Base-by-base conservation (phyloP, 2,329 filamentous ascomycete species). In the Beauveria caledonica region DNA sequence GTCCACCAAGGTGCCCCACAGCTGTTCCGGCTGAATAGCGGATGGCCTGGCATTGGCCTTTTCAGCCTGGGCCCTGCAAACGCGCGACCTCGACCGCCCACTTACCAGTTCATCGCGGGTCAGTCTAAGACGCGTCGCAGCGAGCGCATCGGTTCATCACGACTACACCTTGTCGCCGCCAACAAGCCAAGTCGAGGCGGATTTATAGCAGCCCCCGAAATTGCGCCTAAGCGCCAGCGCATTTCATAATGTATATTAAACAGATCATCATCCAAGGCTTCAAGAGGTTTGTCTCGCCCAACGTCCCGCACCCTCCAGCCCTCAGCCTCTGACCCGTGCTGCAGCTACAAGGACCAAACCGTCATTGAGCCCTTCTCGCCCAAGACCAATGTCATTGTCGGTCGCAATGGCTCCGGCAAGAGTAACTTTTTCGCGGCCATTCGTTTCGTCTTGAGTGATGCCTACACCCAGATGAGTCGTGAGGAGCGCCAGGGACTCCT, bases 241-340 rank as follows among this genome's bases (percentile, higher is more conserved):
- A 69, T 66, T 66, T 70, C 74, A 80, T 68, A 72, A 96, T 97
- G 92, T 94, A 95, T 80, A 97, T 99, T 83, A 99, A 99, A 77
- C 94, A 99, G 80, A 97, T 97, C 75, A 97, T 97, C 75, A 97
- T 99, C 73, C 94, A 99, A 76, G 94, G 94, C 86, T 99, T 99
- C 79, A 99, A 99, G 79, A 97, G 92, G 92, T 95, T 75, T 67
- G 76, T 71, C 60, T 57, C 48, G 51, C 54, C 44, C 53, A 40
- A 27, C 51, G n/a, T 39, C 23, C 57, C 56, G 13, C 29, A 3
- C 13, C 27, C 25, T 54, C 44, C n/a, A 42, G 52, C 25, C 10
- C 46, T 61, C 63, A 65, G 63, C 68, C 62, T 63, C 62, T 66
- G 60, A 71, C 62, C 33, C 44, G 51, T 23, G 49, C 64, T 50